A percentile compares a stretch with the other conserved stretches of the same genome.
These are phyloP conservation scores for Breviolum minutum DNA, from an alignment of 73 alveolate genomes.

Conservation along the genomic window DNA sequence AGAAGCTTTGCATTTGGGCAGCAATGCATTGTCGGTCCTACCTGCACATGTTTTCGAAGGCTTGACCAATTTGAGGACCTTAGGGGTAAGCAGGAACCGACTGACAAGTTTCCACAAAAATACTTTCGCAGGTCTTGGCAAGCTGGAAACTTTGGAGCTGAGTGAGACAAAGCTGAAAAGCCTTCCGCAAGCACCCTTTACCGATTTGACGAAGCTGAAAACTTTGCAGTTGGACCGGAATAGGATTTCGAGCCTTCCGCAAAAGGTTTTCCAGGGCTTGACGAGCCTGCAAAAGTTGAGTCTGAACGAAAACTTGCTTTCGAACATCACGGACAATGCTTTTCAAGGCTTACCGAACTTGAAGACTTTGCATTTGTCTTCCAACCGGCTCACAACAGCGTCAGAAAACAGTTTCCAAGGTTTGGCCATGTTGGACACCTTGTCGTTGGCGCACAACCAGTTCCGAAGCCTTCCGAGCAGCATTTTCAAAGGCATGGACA, in stretches of 20 bases:
- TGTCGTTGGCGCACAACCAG: neutral
- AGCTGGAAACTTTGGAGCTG: neutral
- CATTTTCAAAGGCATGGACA: neutral
- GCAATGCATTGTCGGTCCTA: neutral
- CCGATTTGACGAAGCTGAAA: neutral
- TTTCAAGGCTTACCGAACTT: neutral
- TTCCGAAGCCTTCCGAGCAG: neutral
- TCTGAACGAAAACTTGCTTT: neutral
- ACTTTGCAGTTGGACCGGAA: neutral
- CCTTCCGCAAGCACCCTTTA: neutral
- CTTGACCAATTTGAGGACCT: neutral
- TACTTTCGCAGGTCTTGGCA: neutral
- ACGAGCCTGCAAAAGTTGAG: neutral
- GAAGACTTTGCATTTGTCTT: neutral
- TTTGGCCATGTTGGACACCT: neutral
- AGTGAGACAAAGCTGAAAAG: neutral
- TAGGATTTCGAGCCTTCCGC: neutral
- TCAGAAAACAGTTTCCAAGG: neutral
- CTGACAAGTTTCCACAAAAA: neutral
- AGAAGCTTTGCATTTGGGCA: neutral
- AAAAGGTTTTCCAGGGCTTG: neutral
- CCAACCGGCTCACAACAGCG: neutral
- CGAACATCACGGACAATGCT: neutral
- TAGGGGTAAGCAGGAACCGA: neutral
- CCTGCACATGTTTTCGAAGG: neutral